Evolutionary conservation across 306 rosid species (phyloP), one percentile per base, ranked within the genome.

Genomic region (Trifolium dubium): DNA sequence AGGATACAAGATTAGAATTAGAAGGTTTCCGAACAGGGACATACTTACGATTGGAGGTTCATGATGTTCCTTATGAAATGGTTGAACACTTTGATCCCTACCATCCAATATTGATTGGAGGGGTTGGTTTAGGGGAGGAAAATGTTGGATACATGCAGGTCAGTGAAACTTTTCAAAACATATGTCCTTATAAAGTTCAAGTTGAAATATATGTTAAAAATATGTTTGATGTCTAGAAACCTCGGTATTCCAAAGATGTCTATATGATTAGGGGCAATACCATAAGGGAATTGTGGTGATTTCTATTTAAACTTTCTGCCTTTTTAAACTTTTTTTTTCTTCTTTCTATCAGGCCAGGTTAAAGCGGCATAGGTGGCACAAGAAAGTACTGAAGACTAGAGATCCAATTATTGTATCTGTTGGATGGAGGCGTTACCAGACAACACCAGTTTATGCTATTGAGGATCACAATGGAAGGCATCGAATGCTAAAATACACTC

Each of bases 401-500:
- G 99, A 94, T 49, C 99, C 97, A 56, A 81, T 94, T 67, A 85
- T 89, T 83, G 86, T 94, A 70, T 94, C 99, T 69, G 79, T 87
- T 76, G 96, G 99, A 78, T 94, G 99, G 99, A 89, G 99, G 76
- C 96, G 97, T 46, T 94, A 91, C 83, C 99, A 94, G 82, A 94
- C 96, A 61, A 84, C 84, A 47, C 99, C 96, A 58, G 81, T 94
- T 80, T 94, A 92, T 85, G 92, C 95, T 69, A 89, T 82, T 72
- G 97, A 94, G 79, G 99, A 92, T 82, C 59, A 9, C 39, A 89
- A 89, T 82, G 99, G 97, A 74, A 92, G 96, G 85, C 87, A 85
- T 65, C 95, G 95, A 2, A 91, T 92, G 96, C 97, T 94, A 58
- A 94, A 94, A 82, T 94, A 94, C 80, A 92, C 97, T 56, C 99